Percentiles rank a stretch among this genome's conserved stretches.
phyloP scores from a whole-genome alignment of 345 rosid genomes.

The Eucalyptus leucophloia region DNA sequence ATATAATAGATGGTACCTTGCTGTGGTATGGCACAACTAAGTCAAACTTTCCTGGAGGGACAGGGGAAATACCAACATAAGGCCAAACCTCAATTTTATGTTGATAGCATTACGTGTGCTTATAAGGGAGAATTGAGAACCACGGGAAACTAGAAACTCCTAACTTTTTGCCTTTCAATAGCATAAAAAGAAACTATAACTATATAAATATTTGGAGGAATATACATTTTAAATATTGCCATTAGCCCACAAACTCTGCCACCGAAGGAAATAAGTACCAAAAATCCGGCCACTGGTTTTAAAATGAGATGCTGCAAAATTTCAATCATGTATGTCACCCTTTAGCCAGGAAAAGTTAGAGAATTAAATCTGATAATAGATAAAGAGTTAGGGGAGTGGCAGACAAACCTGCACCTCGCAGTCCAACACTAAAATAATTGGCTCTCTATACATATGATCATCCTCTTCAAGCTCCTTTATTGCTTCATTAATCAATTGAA shows the following conservation, averaged over 20 bases:
- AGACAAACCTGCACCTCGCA: constrained; percentile 71
- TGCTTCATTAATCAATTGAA: constrained; percentile 50
- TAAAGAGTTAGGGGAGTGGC: neutral
- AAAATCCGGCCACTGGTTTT: neutral
- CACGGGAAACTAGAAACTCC: neutral
- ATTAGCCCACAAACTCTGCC: neutral
- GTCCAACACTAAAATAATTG: constrained; percentile 68
- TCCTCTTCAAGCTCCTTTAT: constrained; percentile 37
- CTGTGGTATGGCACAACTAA: neutral
- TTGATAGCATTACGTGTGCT: neutral
- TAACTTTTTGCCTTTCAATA: neutral
- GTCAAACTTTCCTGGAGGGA: neutral
- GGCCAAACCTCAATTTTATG: neutral
- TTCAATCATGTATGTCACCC: neutral
- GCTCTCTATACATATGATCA: constrained; percentile 31
- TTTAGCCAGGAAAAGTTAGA: neutral
- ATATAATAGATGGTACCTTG: neutral
- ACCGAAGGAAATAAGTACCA: neutral
- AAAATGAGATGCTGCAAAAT: neutral
- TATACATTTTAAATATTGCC: neutral
- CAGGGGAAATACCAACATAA: neutral
- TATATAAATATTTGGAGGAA: neutral
- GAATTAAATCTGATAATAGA: neutral
- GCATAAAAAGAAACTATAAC: neutral
- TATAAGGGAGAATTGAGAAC: neutral